These are phyloP conservation scores for Cinchona pubescens DNA, from an alignment of 257 asterid genomes.

Conservation along the genomic window DNA sequence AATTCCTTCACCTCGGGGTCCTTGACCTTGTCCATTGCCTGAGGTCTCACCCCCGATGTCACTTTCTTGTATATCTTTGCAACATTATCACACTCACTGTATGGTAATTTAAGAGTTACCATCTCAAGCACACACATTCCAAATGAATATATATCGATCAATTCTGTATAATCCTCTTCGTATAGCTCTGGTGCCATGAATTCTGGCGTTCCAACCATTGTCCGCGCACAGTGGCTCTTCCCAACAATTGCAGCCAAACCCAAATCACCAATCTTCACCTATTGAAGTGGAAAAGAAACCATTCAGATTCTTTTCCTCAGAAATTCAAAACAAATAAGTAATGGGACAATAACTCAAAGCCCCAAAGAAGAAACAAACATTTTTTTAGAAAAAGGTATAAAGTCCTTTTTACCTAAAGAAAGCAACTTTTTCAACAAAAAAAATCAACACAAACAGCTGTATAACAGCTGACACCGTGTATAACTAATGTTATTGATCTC, in stretches of 20 bases:
- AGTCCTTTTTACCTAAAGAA: background rate
- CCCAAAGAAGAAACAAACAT: background rate
- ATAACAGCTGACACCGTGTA: no score
- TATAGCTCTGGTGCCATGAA: constrained; percentile 86
- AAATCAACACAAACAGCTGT: background rate
- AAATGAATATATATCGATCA: constrained; percentile 63
- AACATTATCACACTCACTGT: constrained; percentile 60
- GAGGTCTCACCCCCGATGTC: constrained; percentile 62
- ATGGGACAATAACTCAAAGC: no score
- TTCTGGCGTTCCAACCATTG: constrained; percentile 79
- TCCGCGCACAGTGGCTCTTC: constrained; percentile 57
- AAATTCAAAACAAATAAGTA: background rate
- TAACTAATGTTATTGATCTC: background rate
- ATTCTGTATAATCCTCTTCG: constrained; percentile 67
- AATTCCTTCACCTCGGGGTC: constrained; percentile 55
- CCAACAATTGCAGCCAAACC: constrained; percentile 70
- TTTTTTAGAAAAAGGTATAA: background rate
- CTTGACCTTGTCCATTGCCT: constrained; percentile 64
- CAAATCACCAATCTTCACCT: constrained; percentile 86
- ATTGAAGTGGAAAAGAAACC: constrained; percentile 11
- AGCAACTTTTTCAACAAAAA: background rate
- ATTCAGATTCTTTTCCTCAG: background rate
- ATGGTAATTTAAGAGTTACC: constrained; percentile 69
- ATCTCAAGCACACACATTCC: constrained; percentile 87
- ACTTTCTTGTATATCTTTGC: constrained; percentile 76